Evolutionary conservation across 2,329 filamentous ascomycete genomes (phyloP).

Genomic region (Torrubiellomyces zombiae): DNA sequence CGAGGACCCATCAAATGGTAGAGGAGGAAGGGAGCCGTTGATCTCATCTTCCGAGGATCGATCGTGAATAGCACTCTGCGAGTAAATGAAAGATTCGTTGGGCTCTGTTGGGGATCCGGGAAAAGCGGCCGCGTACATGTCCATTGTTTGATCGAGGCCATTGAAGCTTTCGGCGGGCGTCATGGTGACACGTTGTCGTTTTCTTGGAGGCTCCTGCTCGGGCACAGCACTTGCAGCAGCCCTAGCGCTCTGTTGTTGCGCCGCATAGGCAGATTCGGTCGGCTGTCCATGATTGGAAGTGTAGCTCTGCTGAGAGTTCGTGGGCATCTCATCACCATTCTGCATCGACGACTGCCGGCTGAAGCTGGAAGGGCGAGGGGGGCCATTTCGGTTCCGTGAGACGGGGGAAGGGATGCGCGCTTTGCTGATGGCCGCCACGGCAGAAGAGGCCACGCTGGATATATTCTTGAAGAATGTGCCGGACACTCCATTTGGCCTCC

Average conservation of each 20-base stretch:
- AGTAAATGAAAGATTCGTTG: slow-evolving; percentile 63
- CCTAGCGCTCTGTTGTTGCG: slow-evolving; percentile 41
- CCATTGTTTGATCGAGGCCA: slow-evolving; percentile 31
- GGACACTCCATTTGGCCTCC: slow-evolving; percentile 46
- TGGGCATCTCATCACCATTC: slow-evolving; percentile 49
- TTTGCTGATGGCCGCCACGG: slow-evolving; percentile 92
- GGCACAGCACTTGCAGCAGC: slow-evolving; percentile 21
- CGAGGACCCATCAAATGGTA: slow-evolving; percentile 42
- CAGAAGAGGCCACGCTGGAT: slow-evolving; percentile 79
- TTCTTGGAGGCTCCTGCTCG: slow-evolving; percentile 63
- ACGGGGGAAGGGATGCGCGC: slow-evolving; percentile 81
- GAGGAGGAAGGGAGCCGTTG: slow-evolving; percentile 44
- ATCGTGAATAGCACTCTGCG: slow-evolving; percentile 29
- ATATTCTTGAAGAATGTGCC: slow-evolving; percentile 97
- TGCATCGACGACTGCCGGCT: slow-evolving; percentile 57
- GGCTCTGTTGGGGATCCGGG: slow-evolving; percentile 64
- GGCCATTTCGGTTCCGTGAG: slow-evolving; percentile 47
- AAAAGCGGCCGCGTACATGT: slow-evolving; percentile 29
- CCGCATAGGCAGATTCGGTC: slow-evolving; percentile 54
- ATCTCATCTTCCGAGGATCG: slow-evolving; percentile 28
- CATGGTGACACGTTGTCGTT: slow-evolving; percentile 47
- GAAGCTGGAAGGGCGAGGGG: slow-evolving; percentile 50
- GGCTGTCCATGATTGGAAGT: slow-evolving; percentile 59
- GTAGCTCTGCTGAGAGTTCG: slow-evolving; percentile 72
- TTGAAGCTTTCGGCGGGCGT: slow-evolving; percentile 42